Base-by-base conservation (phyloP, 169 alveolate genomes). In the Eimeria tenella region DNA sequence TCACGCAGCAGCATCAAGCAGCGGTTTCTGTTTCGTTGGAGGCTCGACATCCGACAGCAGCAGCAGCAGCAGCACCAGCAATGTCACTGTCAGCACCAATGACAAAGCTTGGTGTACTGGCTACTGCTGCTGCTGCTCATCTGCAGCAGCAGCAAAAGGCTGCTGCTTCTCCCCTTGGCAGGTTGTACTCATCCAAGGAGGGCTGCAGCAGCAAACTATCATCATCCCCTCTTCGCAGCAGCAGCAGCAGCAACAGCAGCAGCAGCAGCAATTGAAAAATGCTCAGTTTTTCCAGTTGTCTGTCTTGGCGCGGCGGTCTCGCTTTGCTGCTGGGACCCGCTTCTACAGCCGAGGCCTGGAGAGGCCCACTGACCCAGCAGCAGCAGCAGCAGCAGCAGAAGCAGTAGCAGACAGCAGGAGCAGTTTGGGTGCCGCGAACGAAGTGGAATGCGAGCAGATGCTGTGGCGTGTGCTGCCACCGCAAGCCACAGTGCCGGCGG, bases 391-490 rank as follows among this genome's bases (percentile, higher is more conserved):
- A 21, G 25, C 73, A 56, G 82, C 81, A 63, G 68, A 52, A 62
- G 83, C 70, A 49, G 65, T 53, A 65, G 81, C 68, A n/a, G 77
- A 58, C 79, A 5, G 90, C 82, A 4, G 91, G 62, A 62, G 81
- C 91, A 25, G 60, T 62, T 50, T 79, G 50, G 88, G 83, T 91
- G 97, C 96, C 42, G 98, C 99, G 0, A 99, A 99, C 96, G 98
- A 97, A 79, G 99, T 98, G 7, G 99, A 99, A 95, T 98, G 99
- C 5, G 99, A 99, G 94, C 97, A 98, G 50, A 88, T 98, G n/a
- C 93, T 97, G 9, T 96, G 94, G 94, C 17, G 89, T 5, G 82
- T 86, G 74, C 74, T 81, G 89, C 89, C 89, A 13, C 89, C 89
- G 10, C 74, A 6, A 23, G 9, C 9, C 52, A 11, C 70, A 10